phyloP scores from a whole-genome alignment of 306 rosid genomes.

The Luffa aegyptiaca region DNA sequence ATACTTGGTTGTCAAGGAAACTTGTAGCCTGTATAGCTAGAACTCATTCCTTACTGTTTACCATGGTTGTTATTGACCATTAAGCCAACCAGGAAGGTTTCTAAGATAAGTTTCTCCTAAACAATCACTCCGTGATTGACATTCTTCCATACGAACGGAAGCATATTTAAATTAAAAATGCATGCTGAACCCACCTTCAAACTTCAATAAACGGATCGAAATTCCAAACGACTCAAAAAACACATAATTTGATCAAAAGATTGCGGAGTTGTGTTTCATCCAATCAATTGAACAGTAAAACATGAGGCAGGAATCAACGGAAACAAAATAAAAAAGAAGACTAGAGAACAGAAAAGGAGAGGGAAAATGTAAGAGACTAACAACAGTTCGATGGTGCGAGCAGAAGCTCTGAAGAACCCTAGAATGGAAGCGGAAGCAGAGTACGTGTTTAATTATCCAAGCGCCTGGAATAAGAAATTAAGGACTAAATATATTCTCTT shows the following conservation, averaged over 20 bases:
- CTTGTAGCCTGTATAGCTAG: too few species aligned
- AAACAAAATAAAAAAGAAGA: background rate
- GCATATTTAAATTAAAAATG: background rate
- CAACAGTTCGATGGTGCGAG: background rate
- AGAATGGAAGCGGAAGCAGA: background rate
- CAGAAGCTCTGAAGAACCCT: background rate
- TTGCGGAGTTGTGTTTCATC: background rate
- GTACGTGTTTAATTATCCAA: background rate
- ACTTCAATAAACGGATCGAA: background rate
- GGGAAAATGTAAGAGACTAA: background rate
- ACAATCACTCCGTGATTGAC: background rate
- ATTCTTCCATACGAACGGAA: background rate
- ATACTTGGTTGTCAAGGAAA: too few species aligned
- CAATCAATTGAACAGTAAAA: background rate
- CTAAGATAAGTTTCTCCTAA: background rate
- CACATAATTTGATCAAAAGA: background rate
- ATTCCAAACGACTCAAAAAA: background rate
- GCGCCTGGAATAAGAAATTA: background rate
- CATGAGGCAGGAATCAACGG: background rate
- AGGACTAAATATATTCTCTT: background rate
- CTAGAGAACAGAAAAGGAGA: background rate
- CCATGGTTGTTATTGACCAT: too few species aligned
- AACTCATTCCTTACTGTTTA: too few species aligned
- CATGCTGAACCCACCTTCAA: background rate
- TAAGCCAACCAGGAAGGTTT: too few species aligned